Conservation (phyloP, 306 rosid species). For the Abrus precatorius region DNA sequence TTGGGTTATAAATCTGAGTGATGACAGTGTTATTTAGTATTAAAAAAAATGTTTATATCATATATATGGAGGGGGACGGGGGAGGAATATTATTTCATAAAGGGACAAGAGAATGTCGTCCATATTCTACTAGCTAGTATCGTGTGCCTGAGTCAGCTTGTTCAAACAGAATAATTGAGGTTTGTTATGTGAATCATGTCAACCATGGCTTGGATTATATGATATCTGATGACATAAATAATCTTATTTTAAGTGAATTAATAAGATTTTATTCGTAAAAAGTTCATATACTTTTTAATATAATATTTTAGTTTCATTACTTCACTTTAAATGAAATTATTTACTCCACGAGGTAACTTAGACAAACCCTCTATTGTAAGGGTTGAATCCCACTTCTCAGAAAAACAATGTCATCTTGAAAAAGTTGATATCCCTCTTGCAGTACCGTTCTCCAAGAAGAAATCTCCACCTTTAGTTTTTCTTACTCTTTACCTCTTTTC, state of each 20-base stretch:
- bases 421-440: neutral
- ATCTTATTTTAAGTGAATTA: no score
- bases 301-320: no score
- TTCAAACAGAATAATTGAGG: conserved; percentile 25
- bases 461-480: neutral
- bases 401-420: conserved; percentile 8
- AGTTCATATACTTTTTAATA: no score
- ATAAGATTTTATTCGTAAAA: no score
- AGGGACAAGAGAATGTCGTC: conserved; percentile 40
- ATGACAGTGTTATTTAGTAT: neutral
- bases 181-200: conserved; percentile 31
- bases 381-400: conserved; percentile 29
- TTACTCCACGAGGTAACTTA: no score
- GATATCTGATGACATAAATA: no score
- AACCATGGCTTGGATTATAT: conserved; percentile 10
- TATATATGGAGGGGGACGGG: neutral
- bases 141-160: conserved; percentile 52
- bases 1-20: conserved; percentile 1
- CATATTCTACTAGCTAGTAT: conserved; percentile 27
- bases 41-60: neutral
- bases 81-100: neutral
- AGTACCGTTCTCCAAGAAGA: neutral
- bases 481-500: neutral
- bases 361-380: no score
- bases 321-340: no score